Evolutionary conservation across 2,329 filamentous ascomycete species (phyloP), one percentile per base, ranked within the genome.

Genomic region (Aspergillus hortae): DNA sequence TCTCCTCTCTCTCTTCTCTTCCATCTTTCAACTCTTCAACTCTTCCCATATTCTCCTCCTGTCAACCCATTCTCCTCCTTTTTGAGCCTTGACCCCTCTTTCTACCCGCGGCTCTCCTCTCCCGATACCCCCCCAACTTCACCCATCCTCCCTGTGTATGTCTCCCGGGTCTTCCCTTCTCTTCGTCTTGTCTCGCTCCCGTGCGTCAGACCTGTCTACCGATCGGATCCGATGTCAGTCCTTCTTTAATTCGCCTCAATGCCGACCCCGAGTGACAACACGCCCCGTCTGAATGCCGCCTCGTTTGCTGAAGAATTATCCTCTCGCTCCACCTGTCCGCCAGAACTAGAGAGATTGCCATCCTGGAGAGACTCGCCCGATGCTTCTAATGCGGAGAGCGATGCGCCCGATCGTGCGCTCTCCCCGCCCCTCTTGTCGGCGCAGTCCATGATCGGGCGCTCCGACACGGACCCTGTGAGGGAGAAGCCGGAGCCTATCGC

Each of bases 311-410:
- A 72, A 62, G 68, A 69, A 56, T 62, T 73, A 60, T n/a, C 74
- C 59, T 66, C 69, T 63, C 77, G 71, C 63, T 67, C 73, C 47
- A 76, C 75, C 55, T 80, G 78, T 66, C 78, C 77, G n/a, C 77
- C 77, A 38, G 78, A 80, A 51, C 52, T 60, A 41, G 67, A 72
- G 54, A 63, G 70, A 50, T 54, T 64, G 46, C 52, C 67, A 14
- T 50, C 58, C 51, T 68, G 68, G 67, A 67, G 63, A 60, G 63
- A 64, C 46, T 64, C 66, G 17, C 60, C 64, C 11, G 68, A 68
- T 25, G 53, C 59, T 33, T 56, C 61, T 27, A 49, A 56, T 43
- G 52, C 56, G 3, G 57, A 55, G 43, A 57, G 58, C 53, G 66
- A 66, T 57, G 51, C 58, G 38, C 50, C 64, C 48, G 65, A 68